A percentile compares a stretch with the other conserved stretches of the same genome.
Evolutionary conservation across 345 rosid species (phyloP).

Genomic region (Citropsis articulata): DNA sequence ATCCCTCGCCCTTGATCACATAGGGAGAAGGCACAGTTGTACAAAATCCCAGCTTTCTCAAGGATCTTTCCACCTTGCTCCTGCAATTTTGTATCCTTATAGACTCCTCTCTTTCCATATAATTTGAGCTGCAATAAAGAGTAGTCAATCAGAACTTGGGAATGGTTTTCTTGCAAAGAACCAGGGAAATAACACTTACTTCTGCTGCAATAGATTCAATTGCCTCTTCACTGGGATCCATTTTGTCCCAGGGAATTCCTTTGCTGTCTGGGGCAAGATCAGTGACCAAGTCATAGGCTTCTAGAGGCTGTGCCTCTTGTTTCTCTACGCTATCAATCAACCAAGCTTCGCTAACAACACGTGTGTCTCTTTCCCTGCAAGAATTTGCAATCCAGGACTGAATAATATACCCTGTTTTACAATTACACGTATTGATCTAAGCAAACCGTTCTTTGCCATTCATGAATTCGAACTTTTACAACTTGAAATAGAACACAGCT

Average conservation of each 20-base stretch:
- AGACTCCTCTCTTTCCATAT: conserved; percentile 65
- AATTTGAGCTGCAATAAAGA: conserved; percentile 53
- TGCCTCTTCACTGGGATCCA: conserved; percentile 58
- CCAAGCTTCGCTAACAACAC: conserved; percentile 72
- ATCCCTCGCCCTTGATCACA: conserved; percentile 63
- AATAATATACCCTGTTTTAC: neutral
- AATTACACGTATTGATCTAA: neutral
- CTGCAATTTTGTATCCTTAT: conserved; percentile 51
- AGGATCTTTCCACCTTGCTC: conserved; percentile 57
- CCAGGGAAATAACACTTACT: conserved; percentile 9
- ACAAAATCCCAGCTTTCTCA: conserved; percentile 65
- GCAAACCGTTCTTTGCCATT: neutral
- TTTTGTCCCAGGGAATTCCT: conserved; percentile 72
- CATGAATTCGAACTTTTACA: neutral
- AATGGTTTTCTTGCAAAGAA: neutral
- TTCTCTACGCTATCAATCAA: conserved; percentile 65
- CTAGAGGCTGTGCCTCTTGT: conserved; percentile 61
- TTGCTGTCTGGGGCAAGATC: conserved; percentile 62
- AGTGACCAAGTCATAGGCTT: conserved; percentile 55
- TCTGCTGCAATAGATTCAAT: conserved; percentile 52
- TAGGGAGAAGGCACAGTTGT: conserved; percentile 67
- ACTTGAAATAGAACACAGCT: neutral
- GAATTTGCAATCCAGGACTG: neutral
- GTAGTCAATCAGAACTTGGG: neutral
- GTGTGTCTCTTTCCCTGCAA: conserved; percentile 51